phyloP scores from a whole-genome alignment of 495 filamentous ascomycete species.

The Tuber indicum region DNA sequence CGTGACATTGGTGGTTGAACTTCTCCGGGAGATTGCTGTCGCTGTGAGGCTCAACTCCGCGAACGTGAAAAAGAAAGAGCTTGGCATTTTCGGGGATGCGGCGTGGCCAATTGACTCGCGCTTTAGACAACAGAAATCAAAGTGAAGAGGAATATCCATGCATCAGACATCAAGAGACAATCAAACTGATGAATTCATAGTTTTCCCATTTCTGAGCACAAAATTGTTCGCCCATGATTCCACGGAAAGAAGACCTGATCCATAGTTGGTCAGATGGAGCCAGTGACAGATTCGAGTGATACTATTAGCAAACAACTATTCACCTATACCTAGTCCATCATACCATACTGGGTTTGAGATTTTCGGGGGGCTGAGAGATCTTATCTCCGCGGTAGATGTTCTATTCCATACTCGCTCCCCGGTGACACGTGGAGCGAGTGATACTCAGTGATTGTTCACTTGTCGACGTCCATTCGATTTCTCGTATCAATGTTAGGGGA shows the following conservation, averaged over 20 bases:
- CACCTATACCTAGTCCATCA: neutral
- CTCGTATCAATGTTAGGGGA: too few species aligned
- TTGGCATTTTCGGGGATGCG: neutral
- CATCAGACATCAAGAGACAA: neutral
- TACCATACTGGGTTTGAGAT: neutral
- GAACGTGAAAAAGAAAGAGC: neutral
- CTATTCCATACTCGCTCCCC: neutral
- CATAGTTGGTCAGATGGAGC: neutral
- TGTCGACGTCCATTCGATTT: too few species aligned
- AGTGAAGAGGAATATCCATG: neutral
- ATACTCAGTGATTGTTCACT: neutral
- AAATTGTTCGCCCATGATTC: neutral
- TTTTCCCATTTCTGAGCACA: neutral
- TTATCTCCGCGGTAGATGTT: neutral
- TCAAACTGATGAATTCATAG: neutral
- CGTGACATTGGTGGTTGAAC: constrained; percentile 19
- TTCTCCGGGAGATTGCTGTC: neutral
- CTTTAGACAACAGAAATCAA: neutral
- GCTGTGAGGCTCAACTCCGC: neutral
- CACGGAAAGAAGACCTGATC: neutral
- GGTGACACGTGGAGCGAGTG: neutral
- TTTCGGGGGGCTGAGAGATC: neutral
- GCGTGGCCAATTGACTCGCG: too few species aligned
- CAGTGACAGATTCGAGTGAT: neutral
- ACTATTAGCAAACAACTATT: neutral